Conservation (phyloP, 768 basidiomycete genomes). For the Stropharia rugosoannulata region DNA sequence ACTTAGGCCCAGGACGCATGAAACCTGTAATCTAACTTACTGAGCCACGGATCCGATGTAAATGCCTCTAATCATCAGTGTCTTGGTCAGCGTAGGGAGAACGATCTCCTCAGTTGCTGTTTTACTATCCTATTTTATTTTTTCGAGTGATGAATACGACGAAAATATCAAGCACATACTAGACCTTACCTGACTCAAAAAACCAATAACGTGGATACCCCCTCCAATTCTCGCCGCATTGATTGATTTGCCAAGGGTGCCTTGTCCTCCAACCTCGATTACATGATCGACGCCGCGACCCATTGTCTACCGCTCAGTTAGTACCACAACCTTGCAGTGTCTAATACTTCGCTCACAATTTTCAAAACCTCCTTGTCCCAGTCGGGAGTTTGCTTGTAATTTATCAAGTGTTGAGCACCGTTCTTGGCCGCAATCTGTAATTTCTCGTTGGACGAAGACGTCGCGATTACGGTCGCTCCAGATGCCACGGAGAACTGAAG, state of each 20-base stretch:
- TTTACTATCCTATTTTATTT: background rate
- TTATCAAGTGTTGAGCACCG: conserved; percentile 58
- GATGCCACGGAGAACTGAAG: conserved; percentile 61
- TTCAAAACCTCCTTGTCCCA: conserved; percentile 56
- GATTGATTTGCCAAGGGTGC: conserved; percentile 46
- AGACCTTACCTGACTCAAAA: conserved; percentile 28
- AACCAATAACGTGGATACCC: conserved; percentile 51
- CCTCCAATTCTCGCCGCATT: conserved; percentile 40
- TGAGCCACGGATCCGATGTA: conserved; percentile 59
- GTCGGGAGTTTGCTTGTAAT: conserved; percentile 55
- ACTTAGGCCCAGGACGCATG: background rate
- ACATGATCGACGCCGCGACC: conserved; percentile 38
- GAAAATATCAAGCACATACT: background rate
- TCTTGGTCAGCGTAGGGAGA: conserved; percentile 32
- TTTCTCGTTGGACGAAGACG: conserved; percentile 67
- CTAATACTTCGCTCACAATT: conserved; percentile 32
- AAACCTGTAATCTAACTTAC: conserved; percentile 28
- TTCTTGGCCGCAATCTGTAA: conserved; percentile 49
- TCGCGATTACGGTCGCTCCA: conserved; percentile 64
- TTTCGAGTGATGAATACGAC: background rate
- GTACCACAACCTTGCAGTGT: background rate
- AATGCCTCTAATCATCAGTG: conserved; percentile 47
- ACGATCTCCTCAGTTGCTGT: background rate
- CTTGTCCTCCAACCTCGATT: conserved; percentile 48
- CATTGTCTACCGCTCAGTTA: conserved; percentile 27